These are phyloP conservation scores for Liquidambar formosana DNA, from an alignment of 164 flowering plant genomes.

Conservation along the genomic window DNA sequence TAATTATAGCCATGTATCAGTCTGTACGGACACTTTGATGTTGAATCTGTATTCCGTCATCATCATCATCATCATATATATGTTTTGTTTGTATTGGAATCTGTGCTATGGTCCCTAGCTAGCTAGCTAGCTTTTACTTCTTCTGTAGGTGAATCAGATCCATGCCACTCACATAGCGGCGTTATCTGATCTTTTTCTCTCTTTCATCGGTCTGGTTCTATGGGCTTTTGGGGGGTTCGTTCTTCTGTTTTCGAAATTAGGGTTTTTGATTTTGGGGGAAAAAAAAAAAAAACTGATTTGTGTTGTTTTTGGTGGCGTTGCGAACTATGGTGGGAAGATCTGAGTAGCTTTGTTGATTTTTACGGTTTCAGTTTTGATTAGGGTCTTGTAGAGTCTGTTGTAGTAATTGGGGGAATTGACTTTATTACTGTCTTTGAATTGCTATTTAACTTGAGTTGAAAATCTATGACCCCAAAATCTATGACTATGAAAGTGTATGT, in stretches of 20 bases:
- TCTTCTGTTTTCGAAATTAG: neutral
- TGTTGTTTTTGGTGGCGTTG: neutral
- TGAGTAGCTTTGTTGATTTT: conserved; percentile 9
- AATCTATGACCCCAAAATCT: neutral
- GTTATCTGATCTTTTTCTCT: conserved; percentile 1
- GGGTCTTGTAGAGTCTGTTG: neutral
- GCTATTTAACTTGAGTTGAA: neutral
- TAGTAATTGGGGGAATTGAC: neutral
- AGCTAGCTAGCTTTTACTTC: neutral
- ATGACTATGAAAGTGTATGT: neutral
- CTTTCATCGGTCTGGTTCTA: neutral
- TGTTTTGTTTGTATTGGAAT: conserved; percentile 3
- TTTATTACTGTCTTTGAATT: neutral
- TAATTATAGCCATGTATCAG: neutral
- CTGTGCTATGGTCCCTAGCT: conserved; percentile 7
- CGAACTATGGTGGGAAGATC: conserved; percentile 15
- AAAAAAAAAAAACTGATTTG: neutral
- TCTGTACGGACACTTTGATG: neutral
- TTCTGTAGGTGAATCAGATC: conserved; percentile 16
- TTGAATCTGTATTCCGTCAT: neutral
- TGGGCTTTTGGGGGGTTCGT: conserved; percentile 4
- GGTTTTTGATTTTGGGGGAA: conserved; percentile 6
- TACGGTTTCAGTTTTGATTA: neutral
- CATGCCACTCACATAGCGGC: neutral
- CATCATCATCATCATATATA: too few relatives aligned